Conservation (phyloP, 495 filamentous ascomycete species). For the Neurospora hispaniola region DNA sequence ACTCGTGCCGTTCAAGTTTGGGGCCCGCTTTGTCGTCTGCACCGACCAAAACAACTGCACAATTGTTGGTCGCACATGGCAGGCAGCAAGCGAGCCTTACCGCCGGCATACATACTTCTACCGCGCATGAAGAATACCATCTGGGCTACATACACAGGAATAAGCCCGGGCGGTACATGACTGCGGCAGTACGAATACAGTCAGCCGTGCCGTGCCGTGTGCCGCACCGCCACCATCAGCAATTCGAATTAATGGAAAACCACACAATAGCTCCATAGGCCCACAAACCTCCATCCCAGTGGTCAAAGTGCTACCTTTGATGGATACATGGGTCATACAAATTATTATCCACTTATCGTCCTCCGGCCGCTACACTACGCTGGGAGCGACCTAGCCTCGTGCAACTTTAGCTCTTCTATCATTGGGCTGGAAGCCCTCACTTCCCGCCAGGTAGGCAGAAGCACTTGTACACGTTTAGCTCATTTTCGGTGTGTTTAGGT, state of each 20-base stretch:
- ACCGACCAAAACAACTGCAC: no score
- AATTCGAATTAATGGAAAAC: neutral
- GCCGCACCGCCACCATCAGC: neutral
- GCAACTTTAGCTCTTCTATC: no score
- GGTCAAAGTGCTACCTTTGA: no score
- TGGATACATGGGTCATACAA: neutral
- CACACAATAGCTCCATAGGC: no score
- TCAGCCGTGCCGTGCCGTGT: neutral
- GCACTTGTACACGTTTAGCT: neutral
- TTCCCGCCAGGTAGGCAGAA: no score
- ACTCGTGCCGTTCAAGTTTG: neutral
- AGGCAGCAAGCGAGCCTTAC: neutral
- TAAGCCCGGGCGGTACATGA: neutral
- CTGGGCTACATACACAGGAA: neutral
- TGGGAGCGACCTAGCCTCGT: no score
- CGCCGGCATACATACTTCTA: neutral
- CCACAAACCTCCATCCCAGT: no score
- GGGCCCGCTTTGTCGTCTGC: no score
- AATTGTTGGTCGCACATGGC: neutral
- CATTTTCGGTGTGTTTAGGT: neutral
- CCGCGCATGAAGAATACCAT: neutral
- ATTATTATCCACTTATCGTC: neutral
- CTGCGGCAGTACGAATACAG: neutral
- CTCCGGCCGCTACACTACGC: neutral
- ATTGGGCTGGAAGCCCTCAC: no score